Conservation (phyloP, 257 asterid species). For the Solanum clarkiae region DNA sequence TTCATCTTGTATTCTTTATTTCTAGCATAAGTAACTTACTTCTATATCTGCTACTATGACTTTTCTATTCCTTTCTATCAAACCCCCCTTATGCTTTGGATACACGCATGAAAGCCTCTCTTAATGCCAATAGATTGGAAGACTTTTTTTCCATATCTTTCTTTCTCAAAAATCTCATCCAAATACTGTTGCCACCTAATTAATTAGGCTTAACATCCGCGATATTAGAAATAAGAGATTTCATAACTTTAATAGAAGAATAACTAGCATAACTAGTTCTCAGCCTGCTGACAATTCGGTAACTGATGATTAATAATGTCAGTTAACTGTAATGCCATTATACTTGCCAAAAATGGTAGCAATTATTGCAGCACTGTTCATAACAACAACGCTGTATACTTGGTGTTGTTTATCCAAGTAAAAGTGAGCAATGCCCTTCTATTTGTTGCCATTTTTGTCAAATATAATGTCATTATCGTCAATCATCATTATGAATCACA, state of each 20-base stretch:
- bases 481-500: too few species aligned
- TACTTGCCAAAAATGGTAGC: slow-evolving; percentile 2
- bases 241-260: slow-evolving; percentile 14
- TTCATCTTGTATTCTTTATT: too few species aligned
- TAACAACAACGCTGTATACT: too few species aligned
- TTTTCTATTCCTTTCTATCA: slow-evolving; percentile 13
- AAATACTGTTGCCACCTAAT: slow-evolving; percentile 14
- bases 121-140: not conserved
- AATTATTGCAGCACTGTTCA: too few species aligned
- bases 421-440: too few species aligned
- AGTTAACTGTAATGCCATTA: slow-evolving; percentile 18
- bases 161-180: not conserved
- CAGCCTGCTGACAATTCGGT: slow-evolving; percentile 9
- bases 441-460: too few species aligned
- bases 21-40: too few species aligned
- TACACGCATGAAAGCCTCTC: not conserved
- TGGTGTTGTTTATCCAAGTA: too few species aligned
- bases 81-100: not conserved
- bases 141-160: not conserved
- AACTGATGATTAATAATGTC: slow-evolving; percentile 5
- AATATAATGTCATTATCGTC: too few species aligned
- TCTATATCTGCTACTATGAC: slow-evolving; percentile 3
- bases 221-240: slow-evolving; percentile 10
- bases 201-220: slow-evolving; percentile 5
- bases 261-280: not conserved